A percentile compares a stretch with the other conserved stretches of the same genome.
These are phyloP conservation scores for Galium porrigens DNA, from an alignment of 305 asterid genomes.

Conservation along the genomic window DNA sequence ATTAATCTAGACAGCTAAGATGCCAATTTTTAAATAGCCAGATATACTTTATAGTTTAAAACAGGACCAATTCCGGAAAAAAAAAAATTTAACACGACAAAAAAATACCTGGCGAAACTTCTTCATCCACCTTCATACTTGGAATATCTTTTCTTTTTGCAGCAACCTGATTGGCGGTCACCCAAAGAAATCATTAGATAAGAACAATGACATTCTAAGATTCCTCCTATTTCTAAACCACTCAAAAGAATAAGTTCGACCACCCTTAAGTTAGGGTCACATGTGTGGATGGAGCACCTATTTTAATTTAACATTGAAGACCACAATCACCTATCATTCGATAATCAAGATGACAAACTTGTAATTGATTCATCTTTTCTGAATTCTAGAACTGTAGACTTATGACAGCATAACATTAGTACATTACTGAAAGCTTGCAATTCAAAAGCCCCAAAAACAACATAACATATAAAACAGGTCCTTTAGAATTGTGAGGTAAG, in stretches of 20 bases:
- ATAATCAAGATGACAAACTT: not conserved
- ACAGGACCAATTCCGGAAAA: not conserved
- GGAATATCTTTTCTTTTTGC: slow-evolving; percentile 28
- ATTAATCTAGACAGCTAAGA: not conserved
- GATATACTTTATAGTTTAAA: not conserved
- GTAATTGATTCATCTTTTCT: not conserved
- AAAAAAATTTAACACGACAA: slow-evolving; percentile 10
- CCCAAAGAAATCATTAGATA: not conserved
- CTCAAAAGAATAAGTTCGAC: not conserved
- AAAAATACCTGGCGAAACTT: slow-evolving; percentile 25
- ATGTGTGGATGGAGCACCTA: not conserved
- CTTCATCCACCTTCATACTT: slow-evolving; percentile 29
- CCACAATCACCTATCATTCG: not conserved
- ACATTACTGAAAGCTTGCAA: not conserved
- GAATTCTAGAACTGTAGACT: not conserved
- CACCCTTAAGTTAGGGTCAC: not conserved
- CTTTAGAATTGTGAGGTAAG: not conserved
- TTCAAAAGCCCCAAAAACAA: not conserved
- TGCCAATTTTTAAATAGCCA: not conserved
- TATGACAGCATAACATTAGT: not conserved
- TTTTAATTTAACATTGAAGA: not conserved
- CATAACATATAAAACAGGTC: not conserved
- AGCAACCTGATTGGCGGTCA: slow-evolving; percentile 29
- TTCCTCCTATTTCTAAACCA: not conserved
- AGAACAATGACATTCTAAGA: not conserved